Evolutionary conservation across 148 eudicot genomes (phyloP), one percentile per base, ranked within the genome.

Genomic region (Cornus kousa): DNA sequence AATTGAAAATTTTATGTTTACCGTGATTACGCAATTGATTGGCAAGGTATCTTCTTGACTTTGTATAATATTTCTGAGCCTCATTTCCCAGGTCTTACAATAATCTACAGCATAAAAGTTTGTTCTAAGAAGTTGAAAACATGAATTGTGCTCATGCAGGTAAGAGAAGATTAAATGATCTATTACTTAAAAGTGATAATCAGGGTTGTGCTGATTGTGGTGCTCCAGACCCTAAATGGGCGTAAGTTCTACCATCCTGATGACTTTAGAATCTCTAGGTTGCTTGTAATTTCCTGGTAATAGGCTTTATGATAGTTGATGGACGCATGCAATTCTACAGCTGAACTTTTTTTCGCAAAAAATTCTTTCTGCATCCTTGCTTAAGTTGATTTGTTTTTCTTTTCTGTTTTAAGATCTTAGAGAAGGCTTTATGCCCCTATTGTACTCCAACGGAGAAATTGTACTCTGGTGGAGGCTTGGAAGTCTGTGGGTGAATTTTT

Each of bases 211-310:
- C 98, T 80, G 98, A 95, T 81, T 95, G 98, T 83, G 82, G 87
- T 82, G 91, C 98, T 74, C 86, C 90, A 78, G 98, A 95, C 86
- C 98, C 98, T 68, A 95, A 93, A 83, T 95, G 98, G 98, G 98
- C 98, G 98, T 95, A 91, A 88, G 97, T 87, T 84, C 46, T 22
- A 35, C 68, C 48, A n/a, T 8, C 48, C 32, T 67, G 50, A 46
- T 48, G 24, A 64, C 37, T 46, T 48, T 31, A 76, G 8, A 67
- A 7, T 53, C 48, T 8, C n/a, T 19, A 40, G 67, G 20, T 33
- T 67, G 24, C 62, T n/a, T 17, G 40, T 31, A 35, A 4, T 7
- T 76, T 48, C 78, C 62, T 64, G 55, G 60, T 37, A 37, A 35
- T 31, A 9, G n/a, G 11, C 11, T 73, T 24, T 7, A 4, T 50